Evolutionary conservation across 2,329 filamentous ascomycete species (phyloP), one percentile per base, ranked within the genome.

Genomic region (Aspergillus hortae): DNA sequence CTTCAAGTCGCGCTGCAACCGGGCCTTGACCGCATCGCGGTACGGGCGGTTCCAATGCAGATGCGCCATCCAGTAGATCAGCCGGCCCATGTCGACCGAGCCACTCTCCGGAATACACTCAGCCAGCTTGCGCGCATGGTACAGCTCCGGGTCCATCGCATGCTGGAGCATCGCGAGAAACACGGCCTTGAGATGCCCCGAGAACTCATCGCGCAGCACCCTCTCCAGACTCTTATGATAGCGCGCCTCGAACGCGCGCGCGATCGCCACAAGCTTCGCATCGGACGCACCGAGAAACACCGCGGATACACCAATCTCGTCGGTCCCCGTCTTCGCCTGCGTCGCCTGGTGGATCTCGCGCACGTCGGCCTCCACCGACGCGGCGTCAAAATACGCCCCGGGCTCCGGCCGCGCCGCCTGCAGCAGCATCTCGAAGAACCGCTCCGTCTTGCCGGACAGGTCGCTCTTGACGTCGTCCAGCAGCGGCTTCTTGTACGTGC

Each of bases 161-260:
- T 84, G 77, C 4, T 79, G 79, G 19, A 94, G 74, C 67, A 92
- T 87, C 66, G 82, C 85, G n/a, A 90, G 73, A 0, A 95, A 80
- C 0, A 88, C 89, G 7, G 87, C 80, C 66, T 90, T 78, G 88
- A 95, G 92, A 66, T 95, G 89, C 1, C 90, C 90, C 1, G 83
- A 86, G 69, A 95, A 94, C 65, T 91, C 85, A 74, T 81, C 50
- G 42, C 47, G 43, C 32, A 58, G 40, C 12, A 54, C 51, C 48
- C 49, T 52, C 30, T 53, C 56, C 17, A 58, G 49, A n/a, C 46
- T 35, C 11, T 85, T 81, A 30, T 83, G 81, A 66, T 89, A 92
- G 60, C 83, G 84, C 49, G 82, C 77, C 65, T 85, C 79, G 69
- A 92, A 95, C 1, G 83, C 79, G 51, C 86, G 79, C 2, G 80